Evolutionary conservation across 176 grass and related monocot genomes (phyloP).

Genomic region (barley (Hordeum vulgare)): MorexV3_pseudomolecules_assembly NC_058522.1:76074917-76075416

Average conservation of each 20-base stretch:
- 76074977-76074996: neutral
- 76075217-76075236: neutral
- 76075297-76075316: neutral
- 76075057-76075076: conserved; percentile 8
- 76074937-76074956: neutral
- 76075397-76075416: neutral
- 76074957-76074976: neutral
- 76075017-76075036: neutral
- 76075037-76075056: neutral
- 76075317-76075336: neutral
- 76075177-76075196: neutral
- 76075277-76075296: neutral
- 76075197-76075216: conserved; percentile 4
- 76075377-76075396: neutral
- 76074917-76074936: neutral
- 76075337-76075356: neutral
- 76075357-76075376: neutral
- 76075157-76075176: neutral
- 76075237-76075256: neutral
- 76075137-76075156: conserved; percentile 8
- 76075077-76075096: neutral
- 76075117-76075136: neutral
- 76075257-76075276: neutral
- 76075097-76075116: neutral
- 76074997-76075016: neutral